Evolutionary conservation across 2,329 filamentous ascomycete species (phyloP).

Genomic region (Nannizziopsis arthrosporioides): DNA sequence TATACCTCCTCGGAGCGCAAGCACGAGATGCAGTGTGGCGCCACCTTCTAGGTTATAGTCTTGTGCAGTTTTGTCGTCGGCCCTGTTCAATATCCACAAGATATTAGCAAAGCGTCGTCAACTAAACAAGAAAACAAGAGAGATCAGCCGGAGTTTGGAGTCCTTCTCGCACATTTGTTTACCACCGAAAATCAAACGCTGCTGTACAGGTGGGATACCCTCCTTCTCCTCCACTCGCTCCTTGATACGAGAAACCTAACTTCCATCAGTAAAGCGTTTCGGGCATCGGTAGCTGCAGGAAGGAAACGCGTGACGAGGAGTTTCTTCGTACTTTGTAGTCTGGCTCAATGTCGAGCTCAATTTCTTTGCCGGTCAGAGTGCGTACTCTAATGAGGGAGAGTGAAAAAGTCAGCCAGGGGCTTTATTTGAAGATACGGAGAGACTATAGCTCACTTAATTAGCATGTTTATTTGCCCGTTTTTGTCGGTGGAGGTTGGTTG

Average conservation of each 20-base stretch:
- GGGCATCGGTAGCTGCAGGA: no score
- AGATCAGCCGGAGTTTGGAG: neutral
- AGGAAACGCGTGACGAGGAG: neutral
- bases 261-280: neutral
- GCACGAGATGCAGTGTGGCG: slow-evolving; percentile 85
- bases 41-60: slow-evolving; percentile 89
- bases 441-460: slow-evolving; percentile 34
- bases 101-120: neutral
- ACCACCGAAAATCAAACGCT: slow-evolving; percentile 88
- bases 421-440: no score
- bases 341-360: slow-evolving; percentile 91
- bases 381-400: slow-evolving; percentile 57
- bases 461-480: slow-evolving; percentile 28
- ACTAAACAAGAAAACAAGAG: neutral
- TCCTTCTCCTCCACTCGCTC: slow-evolving; percentile 99
- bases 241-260: slow-evolving; percentile 86
- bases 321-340: slow-evolving; percentile 63
- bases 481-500: no score
- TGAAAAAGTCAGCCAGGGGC: neutral
- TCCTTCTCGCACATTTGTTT: slow-evolving; percentile 73
- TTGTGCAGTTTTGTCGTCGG: slow-evolving; percentile 82
- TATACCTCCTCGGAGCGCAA: slow-evolving; percentile 64
- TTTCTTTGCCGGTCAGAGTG: slow-evolving; percentile 96
- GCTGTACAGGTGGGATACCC: slow-evolving; percentile 92
- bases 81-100: slow-evolving; percentile 43